Evolutionary conservation across 495 filamentous ascomycete species (phyloP).

Genomic region (Bombardia bombarda): DNA sequence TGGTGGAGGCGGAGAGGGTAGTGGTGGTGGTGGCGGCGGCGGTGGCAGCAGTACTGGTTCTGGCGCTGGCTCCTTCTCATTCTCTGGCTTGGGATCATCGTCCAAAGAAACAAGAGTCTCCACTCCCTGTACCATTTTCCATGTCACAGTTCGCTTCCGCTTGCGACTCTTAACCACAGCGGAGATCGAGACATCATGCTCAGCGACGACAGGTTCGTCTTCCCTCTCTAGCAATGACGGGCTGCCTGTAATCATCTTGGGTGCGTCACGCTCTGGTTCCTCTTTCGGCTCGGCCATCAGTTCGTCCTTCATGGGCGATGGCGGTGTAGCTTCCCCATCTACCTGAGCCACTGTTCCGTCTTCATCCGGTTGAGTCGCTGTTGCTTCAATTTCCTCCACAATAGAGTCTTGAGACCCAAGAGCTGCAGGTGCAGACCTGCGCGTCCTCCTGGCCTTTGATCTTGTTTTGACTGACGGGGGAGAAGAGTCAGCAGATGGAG

Average conservation of each 20-base stretch:
- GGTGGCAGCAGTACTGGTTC: not conserved
- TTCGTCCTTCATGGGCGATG: no score
- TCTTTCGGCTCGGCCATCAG: not conserved
- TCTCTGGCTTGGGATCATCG: not conserved
- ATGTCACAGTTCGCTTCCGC: slow-evolving; percentile 26
- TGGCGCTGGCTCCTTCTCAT: no score
- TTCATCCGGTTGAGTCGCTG: no score
- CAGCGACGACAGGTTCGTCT: not conserved
- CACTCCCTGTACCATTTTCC: slow-evolving; percentile 31
- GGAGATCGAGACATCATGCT: slow-evolving; percentile 22
- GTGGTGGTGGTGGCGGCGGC: not conserved
- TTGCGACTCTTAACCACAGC: slow-evolving; percentile 32
- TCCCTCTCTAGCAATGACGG: no score
- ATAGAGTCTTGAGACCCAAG: not conserved
- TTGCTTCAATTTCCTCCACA: not conserved
- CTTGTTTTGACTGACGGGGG: slow-evolving; percentile 2
- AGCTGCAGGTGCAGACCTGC: slow-evolving; percentile 17
- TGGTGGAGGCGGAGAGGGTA: not conserved
- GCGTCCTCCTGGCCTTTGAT: slow-evolving; percentile 17
- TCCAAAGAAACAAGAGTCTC: slow-evolving; percentile 20
- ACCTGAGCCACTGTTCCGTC: not conserved
- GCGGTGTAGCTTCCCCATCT: no score
- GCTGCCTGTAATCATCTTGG: no score
- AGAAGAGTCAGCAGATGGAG: slow-evolving; percentile 1
- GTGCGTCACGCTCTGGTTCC: not conserved